Conservation (phyloP, 164 flowering plant species). For the Litsea cubeba region DNA sequence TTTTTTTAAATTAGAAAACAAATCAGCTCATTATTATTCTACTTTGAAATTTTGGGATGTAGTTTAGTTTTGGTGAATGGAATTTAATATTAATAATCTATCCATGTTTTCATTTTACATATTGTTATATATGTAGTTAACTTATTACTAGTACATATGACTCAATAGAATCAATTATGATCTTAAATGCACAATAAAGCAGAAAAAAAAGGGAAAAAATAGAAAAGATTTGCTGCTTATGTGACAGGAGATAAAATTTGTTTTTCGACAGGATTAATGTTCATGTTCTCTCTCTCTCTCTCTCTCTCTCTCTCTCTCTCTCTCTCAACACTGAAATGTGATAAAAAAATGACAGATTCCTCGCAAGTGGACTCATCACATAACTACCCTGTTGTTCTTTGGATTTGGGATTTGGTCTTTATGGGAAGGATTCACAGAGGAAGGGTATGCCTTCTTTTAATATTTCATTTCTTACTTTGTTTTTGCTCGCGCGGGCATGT, state of each 20-base stretch:
- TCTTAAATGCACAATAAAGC: neutral
- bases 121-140: neutral
- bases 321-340: neutral
- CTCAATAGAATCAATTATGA: neutral
- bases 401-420: slow-evolving; percentile 93
- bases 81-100: too few species aligned
- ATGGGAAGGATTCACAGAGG: slow-evolving; percentile 76
- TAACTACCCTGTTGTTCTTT: slow-evolving; percentile 82
- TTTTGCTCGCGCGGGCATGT: neutral
- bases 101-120: neutral
- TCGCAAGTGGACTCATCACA: slow-evolving; percentile 85
- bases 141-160: neutral
- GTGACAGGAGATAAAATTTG: neutral
- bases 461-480: neutral
- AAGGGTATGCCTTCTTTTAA: slow-evolving; percentile 42
- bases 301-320: neutral
- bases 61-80: neutral
- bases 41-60: neutral
- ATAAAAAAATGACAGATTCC: slow-evolving; percentile 46
- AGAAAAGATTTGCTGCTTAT: neutral
- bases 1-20: too few species aligned
- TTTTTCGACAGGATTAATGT: neutral
- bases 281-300: neutral
- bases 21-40: neutral
- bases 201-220: too few species aligned